phyloP scores from a whole-genome alignment of 2,329 filamentous ascomycete genomes.

The Elsinoe arachidis region DNA sequence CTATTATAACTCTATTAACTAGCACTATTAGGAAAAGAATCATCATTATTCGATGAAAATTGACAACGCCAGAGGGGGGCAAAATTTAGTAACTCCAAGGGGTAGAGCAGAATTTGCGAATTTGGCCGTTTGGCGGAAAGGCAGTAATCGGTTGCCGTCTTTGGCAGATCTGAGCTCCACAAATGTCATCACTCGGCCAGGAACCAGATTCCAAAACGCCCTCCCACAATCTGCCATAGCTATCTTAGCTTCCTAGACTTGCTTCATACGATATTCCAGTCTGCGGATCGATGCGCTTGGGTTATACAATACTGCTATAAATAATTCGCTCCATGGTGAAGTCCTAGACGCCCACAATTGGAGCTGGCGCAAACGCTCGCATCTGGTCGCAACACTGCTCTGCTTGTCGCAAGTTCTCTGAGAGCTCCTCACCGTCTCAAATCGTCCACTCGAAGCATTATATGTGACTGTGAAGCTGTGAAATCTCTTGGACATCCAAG shows the following conservation, averaged over 20 bases:
- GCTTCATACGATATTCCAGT: too few species aligned
- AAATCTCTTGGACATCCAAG: not conserved
- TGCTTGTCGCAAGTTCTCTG: not conserved
- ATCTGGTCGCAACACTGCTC: not conserved
- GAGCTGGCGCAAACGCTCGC: not conserved
- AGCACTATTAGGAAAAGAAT: too few species aligned
- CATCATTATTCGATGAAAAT: too few species aligned
- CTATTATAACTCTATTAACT: too few species aligned
- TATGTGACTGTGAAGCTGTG: not conserved
- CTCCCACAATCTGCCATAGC: not conserved
- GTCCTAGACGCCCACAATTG: not conserved
- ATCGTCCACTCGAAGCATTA: not conserved
- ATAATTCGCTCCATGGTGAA: too few species aligned
- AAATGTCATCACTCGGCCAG: slow-evolving; percentile 4
- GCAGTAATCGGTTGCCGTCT: not conserved
- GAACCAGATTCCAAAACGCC: not conserved
- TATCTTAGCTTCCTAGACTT: too few species aligned
- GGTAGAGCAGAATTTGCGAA: too few species aligned
- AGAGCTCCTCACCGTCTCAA: not conserved
- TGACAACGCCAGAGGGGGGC: too few species aligned
- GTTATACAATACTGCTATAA: too few species aligned
- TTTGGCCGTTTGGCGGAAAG: too few species aligned
- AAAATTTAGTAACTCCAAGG: too few species aligned
- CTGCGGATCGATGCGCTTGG: too few species aligned
- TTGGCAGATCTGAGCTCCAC: slow-evolving; percentile 6